Percentiles rank a stretch among this genome's conserved stretches.
phyloP scores from a whole-genome alignment of 2,329 filamentous ascomycete genomes.

The Apiospora malaysiana region DNA sequence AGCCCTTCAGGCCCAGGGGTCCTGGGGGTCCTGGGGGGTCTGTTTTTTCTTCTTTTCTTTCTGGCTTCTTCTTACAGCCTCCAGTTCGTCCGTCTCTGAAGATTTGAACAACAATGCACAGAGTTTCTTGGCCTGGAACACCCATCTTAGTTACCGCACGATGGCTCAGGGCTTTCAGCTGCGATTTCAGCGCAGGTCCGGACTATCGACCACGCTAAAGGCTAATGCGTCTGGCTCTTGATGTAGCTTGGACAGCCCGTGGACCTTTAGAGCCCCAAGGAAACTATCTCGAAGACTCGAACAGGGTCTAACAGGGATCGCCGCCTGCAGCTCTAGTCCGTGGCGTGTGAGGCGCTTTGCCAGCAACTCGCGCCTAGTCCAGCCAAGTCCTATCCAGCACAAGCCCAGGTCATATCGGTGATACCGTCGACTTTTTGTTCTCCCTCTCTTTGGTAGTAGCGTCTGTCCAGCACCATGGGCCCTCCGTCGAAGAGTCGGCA shows the following conservation, averaged over 20 bases:
- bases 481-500: not conserved
- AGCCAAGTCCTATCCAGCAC: not conserved
- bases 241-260: conserved; percentile 8
- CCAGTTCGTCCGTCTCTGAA: conserved; percentile 4
- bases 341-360: not conserved
- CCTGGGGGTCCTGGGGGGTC: not conserved
- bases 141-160: not conserved
- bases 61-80: not conserved
- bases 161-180: conserved; percentile 18
- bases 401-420: conserved; percentile 1
- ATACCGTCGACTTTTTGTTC: not conserved
- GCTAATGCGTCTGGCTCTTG: conserved; percentile 7
- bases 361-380: not conserved
- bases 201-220: conserved; percentile 14
- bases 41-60: too few species aligned
- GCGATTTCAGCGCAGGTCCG: conserved; percentile 12
- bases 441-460: not conserved
- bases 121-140: conserved; percentile 16
- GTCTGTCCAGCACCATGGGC: conserved; percentile 3
- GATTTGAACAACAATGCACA: conserved; percentile 20
- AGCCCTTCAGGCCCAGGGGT: not conserved
- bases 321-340: conserved; percentile 6
- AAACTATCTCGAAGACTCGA: conserved; percentile 16
- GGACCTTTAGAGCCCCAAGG: conserved; percentile 12
- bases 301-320: conserved; percentile 15